Conservation (phyloP, 176 grass and related monocot genomes). For the Poa annua region DNA sequence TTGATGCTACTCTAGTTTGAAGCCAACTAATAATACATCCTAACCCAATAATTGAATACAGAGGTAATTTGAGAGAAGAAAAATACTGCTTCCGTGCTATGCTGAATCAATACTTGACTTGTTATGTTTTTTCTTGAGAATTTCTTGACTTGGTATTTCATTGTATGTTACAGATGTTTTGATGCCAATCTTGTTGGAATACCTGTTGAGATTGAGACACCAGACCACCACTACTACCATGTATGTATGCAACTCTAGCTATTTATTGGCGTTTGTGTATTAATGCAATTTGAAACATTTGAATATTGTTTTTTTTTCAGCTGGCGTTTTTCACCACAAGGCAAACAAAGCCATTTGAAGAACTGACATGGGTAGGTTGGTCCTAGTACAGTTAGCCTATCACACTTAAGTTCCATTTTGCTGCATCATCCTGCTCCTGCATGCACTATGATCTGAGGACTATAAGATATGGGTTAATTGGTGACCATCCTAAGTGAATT, state of each 20-base stretch:
- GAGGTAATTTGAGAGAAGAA: constrained; percentile 22
- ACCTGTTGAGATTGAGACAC: constrained; percentile 91
- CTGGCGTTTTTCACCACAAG: constrained; percentile 81
- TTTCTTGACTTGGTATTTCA: constrained; percentile 25
- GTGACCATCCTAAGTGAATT: constrained; percentile 9
- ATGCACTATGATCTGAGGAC: background rate
- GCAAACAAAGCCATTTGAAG: constrained; percentile 68
- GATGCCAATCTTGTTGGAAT: constrained; percentile 79
- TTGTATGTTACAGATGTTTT: constrained; percentile 64
- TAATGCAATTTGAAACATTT: constrained; percentile 10
- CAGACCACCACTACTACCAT: constrained; percentile 94
- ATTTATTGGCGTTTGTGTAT: background rate
- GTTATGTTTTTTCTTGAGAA: background rate
- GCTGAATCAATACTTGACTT: constrained; percentile 5
- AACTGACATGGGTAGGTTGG: constrained; percentile 86
- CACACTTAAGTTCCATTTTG: constrained; percentile 1
- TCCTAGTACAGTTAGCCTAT: background rate
- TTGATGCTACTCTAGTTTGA: background rate
- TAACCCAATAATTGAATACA: constrained; percentile 18
- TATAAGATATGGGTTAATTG: background rate
- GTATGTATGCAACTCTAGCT: constrained; percentile 45
- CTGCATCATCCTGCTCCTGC: background rate
- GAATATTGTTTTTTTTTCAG: constrained; percentile 45
- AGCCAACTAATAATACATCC: background rate
- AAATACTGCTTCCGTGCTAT: constrained; percentile 12